A percentile compares a stretch with the other conserved stretches of the same genome.
Evolutionary conservation across 2,329 filamentous ascomycete species (phyloP).

Genomic region (Colletotrichum noveboracense): DNA sequence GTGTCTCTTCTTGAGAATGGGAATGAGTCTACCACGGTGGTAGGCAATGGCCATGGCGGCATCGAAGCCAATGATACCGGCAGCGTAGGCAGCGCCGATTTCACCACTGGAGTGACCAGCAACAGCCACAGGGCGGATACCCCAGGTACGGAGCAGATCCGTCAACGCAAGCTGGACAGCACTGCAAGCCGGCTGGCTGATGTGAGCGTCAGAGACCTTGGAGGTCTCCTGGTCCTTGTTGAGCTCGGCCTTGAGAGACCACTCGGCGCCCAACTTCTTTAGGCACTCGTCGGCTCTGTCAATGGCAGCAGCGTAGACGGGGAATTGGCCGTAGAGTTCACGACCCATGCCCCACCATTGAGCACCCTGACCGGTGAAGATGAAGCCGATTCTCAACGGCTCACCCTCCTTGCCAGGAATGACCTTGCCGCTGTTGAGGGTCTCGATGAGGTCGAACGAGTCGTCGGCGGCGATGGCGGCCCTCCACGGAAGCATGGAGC

Average conservation of each 20-base stretch:
- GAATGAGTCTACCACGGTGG: conserved; percentile 49
- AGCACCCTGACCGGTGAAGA: conserved; percentile 34
- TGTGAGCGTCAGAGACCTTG: conserved; percentile 40
- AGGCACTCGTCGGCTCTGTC: conserved; percentile 36
- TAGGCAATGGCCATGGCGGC: conserved; percentile 55
- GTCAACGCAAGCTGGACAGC: conserved; percentile 54
- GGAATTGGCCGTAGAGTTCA: conserved; percentile 32
- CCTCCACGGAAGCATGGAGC: conserved; percentile 16
- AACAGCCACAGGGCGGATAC: conserved; percentile 42
- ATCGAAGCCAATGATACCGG: conserved; percentile 41
- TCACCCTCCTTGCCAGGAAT: conserved; percentile 39
- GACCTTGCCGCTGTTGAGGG: conserved; percentile 41
- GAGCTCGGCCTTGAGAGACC: conserved; percentile 43
- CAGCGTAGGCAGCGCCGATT: conserved; percentile 51
- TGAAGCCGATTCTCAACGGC: conserved; percentile 28
- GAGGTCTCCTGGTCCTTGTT: conserved; percentile 35
- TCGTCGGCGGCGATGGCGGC: conserved; percentile 32
- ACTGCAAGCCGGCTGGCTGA: conserved; percentile 50
- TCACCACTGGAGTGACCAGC: conserved; percentile 54
- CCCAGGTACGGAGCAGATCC: conserved; percentile 47
- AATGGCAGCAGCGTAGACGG: conserved; percentile 38
- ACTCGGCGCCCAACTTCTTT: conserved; percentile 36
- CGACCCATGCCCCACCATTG: conserved; percentile 29
- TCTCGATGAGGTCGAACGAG: conserved; percentile 23
- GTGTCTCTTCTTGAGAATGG: conserved; percentile 43